phyloP scores from a whole-genome alignment of 192 early-diverging fungal species.

The Podila clonocystis region DNA sequence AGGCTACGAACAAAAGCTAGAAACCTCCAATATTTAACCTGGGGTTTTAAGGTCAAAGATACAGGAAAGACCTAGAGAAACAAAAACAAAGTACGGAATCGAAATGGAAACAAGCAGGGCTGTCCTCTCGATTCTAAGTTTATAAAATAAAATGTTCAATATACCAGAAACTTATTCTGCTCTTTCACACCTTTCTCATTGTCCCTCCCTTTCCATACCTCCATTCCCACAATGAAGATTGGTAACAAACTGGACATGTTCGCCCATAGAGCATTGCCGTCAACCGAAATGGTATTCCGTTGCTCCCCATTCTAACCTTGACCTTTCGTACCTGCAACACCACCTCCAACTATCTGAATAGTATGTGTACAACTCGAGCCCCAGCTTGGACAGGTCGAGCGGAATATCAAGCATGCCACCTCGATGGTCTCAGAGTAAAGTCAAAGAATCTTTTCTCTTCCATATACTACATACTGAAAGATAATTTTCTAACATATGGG shows the following conservation, averaged over 20 bases:
- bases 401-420: constrained; percentile 38
- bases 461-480: background rate
- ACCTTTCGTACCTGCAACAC: background rate
- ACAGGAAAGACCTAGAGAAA: no score
- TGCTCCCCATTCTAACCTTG: background rate
- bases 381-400: constrained; percentile 20
- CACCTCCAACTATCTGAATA: background rate
- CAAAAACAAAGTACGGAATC: no score
- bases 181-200: background rate
- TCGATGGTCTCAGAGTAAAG: constrained; percentile 30
- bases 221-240: background rate
- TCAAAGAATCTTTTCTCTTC: background rate
- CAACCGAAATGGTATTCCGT: no score
- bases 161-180: background rate
- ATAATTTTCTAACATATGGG: background rate
- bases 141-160: no score
- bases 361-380: constrained; percentile 38
- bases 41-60: no score
- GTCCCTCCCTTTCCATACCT: background rate
- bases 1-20: no score
- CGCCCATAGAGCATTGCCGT: no score
- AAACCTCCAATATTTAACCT: no score
- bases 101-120: no score
- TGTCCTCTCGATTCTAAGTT: no score
- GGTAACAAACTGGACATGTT: background rate